phyloP scores from a whole-genome alignment of 495 filamentous ascomycete genomes.

The Penicillium taxi region DNA sequence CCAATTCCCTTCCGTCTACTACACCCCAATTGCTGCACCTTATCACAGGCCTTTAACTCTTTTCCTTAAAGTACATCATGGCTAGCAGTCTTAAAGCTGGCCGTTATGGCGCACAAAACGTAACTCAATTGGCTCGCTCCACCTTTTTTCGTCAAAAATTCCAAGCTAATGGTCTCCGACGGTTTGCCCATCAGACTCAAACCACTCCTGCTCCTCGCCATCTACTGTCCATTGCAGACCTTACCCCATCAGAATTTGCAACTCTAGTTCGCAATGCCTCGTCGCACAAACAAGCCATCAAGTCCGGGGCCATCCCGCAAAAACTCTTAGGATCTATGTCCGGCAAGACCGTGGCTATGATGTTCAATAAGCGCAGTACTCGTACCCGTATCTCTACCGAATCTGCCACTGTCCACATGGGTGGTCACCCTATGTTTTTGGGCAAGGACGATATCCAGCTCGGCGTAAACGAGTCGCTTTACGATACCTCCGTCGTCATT shows the following conservation, averaged over 20 bases:
- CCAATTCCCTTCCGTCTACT: constrained; percentile 9
- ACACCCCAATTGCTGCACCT: background rate
- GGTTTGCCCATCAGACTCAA: constrained; percentile 29
- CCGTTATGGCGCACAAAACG: constrained; percentile 39
- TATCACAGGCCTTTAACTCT: constrained; percentile 3
- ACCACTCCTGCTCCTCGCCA: constrained; percentile 56
- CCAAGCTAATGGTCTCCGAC: constrained; percentile 29
- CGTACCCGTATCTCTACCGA: constrained; percentile 90
- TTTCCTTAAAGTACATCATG: constrained; percentile 19
- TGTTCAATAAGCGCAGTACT: constrained; percentile 92
- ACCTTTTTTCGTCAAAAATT: constrained; percentile 26
- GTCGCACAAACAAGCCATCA: constrained; percentile 67
- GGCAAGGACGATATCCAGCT: constrained; percentile 93
- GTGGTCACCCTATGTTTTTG: constrained; percentile 93
- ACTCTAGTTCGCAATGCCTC: constrained; percentile 74
- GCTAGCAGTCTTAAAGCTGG: constrained; percentile 43
- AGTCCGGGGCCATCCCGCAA: constrained; percentile 56
- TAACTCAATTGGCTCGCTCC: constrained; percentile 28
- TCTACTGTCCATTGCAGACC: constrained; percentile 82
- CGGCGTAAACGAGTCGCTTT: constrained; percentile 88
- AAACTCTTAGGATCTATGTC: constrained; percentile 48
- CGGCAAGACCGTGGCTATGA: constrained; percentile 84
- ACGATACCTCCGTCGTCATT: constrained; percentile 81
- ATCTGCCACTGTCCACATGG: constrained; percentile 70
- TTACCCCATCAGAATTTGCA: constrained; percentile 69